Evolutionary conservation across 2,329 filamentous ascomycete species (phyloP), one percentile per base, ranked within the genome.

Genomic region (Alternaria sp.): DNA sequence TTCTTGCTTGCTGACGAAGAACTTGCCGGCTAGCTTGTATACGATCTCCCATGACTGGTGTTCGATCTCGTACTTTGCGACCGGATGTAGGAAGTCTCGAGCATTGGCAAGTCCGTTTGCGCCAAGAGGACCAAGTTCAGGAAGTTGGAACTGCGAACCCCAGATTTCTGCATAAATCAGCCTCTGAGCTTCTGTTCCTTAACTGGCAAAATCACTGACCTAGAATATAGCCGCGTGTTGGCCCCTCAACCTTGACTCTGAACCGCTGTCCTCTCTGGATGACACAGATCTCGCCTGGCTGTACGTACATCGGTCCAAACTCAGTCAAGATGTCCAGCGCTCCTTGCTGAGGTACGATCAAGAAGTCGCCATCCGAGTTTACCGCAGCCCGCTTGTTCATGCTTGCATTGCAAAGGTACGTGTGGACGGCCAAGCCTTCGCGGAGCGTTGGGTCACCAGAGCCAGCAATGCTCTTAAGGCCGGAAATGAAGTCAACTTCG

Each of bases 311-410:
- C 71, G 84, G 85, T 44, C 91, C 91, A 46, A 93, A 81, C 76
- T 94, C 91, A 1, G 91, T 94, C 69, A 88, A 86, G 61, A 94
- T 89, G 70, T 93, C 90, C 37, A 94, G 79, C 13, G 84, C 83
- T 2, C 91, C 91, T 62, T 90, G 85, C 73, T 94, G 91, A 2
- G 89, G 83, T 13, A 94, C 89, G 61, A 94, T 88, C 55, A 93
- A 78, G 68, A 92, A 85, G 73, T 94, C 91, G 11, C 91, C 91
- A 72, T 94, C 91, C 1, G 80, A 79, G 40, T 86, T 80, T 54
- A 87, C 88, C 62, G 86, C 82, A 5, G 79, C 76, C 23, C 67
- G 67, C 54, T 64, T 64, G 33, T 71, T 65, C 77, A 79, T 79
- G 61, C 72, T 74, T 45, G 67, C 69, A 56, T 77, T 77, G 17